Percentiles rank a stretch among this genome's conserved stretches.
Evolutionary conservation across 2,329 filamentous ascomycete species (phyloP).

Genomic region (Clarireedia paspali): DNA sequence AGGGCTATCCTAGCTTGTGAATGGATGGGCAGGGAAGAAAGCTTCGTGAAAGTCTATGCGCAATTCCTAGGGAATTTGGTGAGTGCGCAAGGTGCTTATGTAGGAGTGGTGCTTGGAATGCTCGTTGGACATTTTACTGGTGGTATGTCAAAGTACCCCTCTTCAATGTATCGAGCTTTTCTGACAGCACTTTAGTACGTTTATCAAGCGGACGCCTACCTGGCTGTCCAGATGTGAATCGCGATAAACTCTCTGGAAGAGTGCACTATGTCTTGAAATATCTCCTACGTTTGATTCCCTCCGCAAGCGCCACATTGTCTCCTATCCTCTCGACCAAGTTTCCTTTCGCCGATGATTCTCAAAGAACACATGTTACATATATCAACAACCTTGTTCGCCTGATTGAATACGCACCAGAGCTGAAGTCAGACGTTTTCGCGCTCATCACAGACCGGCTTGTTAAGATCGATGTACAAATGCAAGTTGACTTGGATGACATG

Average conservation of each 20-base stretch:
- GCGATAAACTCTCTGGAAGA: conserved; percentile 58
- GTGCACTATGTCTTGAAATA: conserved; percentile 71
- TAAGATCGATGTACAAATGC: conserved; percentile 92
- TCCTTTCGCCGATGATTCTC: conserved; percentile 68
- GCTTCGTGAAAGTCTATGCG: conserved; percentile 59
- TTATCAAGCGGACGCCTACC: conserved; percentile 27
- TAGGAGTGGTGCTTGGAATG: conserved; percentile 68
- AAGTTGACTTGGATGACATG: conserved; percentile 84
- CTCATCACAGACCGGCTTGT: conserved; percentile 80
- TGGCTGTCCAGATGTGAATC: conserved; percentile 50
- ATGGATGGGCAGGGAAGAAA: conserved; percentile 58
- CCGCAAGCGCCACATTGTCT: conserved; percentile 63
- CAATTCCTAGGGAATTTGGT: conserved; percentile 65
- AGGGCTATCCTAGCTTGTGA: conserved; percentile 50
- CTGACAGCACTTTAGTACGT: conserved; percentile 33
- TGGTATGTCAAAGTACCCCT: conserved; percentile 28
- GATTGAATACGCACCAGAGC: conserved; percentile 66
- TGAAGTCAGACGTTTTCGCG: conserved; percentile 74
- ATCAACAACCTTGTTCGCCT: conserved; percentile 76
- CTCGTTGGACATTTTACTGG: conserved; percentile 70
- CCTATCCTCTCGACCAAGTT: conserved; percentile 62
- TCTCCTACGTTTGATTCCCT: conserved; percentile 73
- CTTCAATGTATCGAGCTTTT: conserved; percentile 28
- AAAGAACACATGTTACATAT: conserved; percentile 77
- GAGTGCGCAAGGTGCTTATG: conserved; percentile 74